Base-by-base conservation (phyloP, 2,329 filamentous ascomycete genomes). In the Thyridium curvatum region DNA sequence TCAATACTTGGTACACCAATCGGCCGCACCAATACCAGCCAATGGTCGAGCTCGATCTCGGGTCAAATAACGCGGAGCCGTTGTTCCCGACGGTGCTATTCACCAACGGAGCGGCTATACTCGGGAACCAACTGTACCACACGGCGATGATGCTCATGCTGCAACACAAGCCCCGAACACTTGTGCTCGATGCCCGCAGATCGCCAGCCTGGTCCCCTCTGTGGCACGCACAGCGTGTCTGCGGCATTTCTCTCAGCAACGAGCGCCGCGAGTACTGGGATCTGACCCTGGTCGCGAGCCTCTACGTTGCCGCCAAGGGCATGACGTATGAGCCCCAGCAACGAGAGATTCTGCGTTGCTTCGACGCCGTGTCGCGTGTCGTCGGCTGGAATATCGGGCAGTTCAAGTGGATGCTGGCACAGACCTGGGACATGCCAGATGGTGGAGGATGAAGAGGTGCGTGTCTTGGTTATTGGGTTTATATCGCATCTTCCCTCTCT, bases 121-220 rank as follows among this genome's bases (percentile, higher is more conserved):
- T 68, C 3, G 62, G 62, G 3, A 78, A 76, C 43, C 72, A 77
- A 46, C 56, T 77, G 3, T 77, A 75, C 47, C 74, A 78, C 45
- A 72, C 72, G 1, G 70, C 72, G 3, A 72, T 72, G 59, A 51
- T 76, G 8, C 50, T 76, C 0, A 53, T 78, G 40, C 60, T 78
- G 14, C 69, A 69, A 40, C 64, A 68, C 46, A 69, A 67, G 42
- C 73, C 74, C 14, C 62, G 66, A 4, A 69, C 64, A 3, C 51
- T 65, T 4, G 54, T 52, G 8, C 49, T 56, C 2, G 48, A 53
- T 12, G 52, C 53, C 16, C 52, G 55, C 8, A 52, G 42, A 46
- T 61, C 47, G 35, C 56, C 42, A 39, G 39, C 56, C 2, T 53
- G 61, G 44, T 72, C 70, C 2, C 55, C 62, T 0, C 50, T 72